Evolutionary conservation across 2,329 filamentous ascomycete genomes (phyloP), one percentile per base, ranked within the genome.

Genomic region (Alternaria triticimaculans): DNA sequence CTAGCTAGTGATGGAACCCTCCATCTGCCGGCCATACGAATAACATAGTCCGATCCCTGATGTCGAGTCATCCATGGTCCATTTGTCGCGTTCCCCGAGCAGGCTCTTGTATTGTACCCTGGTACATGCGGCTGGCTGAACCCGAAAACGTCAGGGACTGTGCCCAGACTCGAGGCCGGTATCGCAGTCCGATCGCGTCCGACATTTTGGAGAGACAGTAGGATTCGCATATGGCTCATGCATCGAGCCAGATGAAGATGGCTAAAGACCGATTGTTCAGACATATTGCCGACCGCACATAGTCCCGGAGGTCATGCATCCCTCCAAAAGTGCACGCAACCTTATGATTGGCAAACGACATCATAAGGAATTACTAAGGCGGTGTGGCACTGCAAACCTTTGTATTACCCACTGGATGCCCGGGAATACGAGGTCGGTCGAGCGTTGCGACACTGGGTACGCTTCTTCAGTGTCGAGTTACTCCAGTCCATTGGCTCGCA

Each of bases 401-500:
- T 28, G 55, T 55, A 58, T 26, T 49, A 67, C 54, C 18, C 20
- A 45, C 11, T 45, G 21, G 33, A 23, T 41, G 21, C 25, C 43
- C 20, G 57, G 45, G 54, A 44, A 53, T 49, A 43, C 33, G 44
- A 50, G 23, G 30, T 28, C 57, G n/a, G 45, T 50, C 43, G n/a
- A 55, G 37, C 30, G 59, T 63, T 62, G 63, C 65, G 23, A 28
- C 25, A 21, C 37, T 20, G 28, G 41, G 28, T 41, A 26, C 49
- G 21, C 54, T 23, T 41, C 45, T 54, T 28, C 25, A 46, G 25
- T 55, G 53, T 55, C 66, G 64, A 62, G 57, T 65, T 25, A 72
- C 65, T 46, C 61, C 41, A 45, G 21, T 61, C 50, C 54, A 69
- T 68, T 57, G 33, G 48, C 21, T 67, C 59, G 72, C 66, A 68